A percentile compares a stretch with the other conserved stretches of the same genome.
Evolutionary conservation across 768 basidiomycete species (phyloP).

Genomic region (Dentipellis sp.): DNA sequence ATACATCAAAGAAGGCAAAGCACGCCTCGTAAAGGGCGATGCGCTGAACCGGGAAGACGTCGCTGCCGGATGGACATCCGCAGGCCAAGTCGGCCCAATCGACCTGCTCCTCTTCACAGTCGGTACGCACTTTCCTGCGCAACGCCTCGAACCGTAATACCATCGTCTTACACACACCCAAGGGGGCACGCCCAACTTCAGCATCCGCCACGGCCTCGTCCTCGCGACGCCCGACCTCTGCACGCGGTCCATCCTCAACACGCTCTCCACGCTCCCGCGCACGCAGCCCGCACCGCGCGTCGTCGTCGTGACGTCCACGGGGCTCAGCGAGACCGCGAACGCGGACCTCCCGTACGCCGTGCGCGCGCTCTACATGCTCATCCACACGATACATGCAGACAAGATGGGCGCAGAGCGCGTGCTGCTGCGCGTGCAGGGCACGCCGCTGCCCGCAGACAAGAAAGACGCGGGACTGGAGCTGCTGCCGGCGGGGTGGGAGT

Average conservation of each 20-base stretch:
- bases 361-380: slow-evolving; percentile 38
- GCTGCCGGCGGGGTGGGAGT: slow-evolving; percentile 36
- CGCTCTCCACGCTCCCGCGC: slow-evolving; percentile 42
- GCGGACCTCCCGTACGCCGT: slow-evolving; percentile 36
- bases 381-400: slow-evolving; percentile 43
- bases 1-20: slow-evolving; percentile 41
- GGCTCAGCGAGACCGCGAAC: slow-evolving; percentile 38
- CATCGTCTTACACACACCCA: slow-evolving; percentile 1
- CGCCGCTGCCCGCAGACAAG: slow-evolving; percentile 28
- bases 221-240: slow-evolving; percentile 48
- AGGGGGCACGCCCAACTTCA: slow-evolving; percentile 43
- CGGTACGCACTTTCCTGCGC: slow-evolving; percentile 28
- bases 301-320: slow-evolving; percentile 44
- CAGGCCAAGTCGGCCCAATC: slow-evolving; percentile 26
- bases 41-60: slow-evolving; percentile 46
- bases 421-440: slow-evolving; percentile 37
- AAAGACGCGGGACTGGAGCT: slow-evolving; percentile 36
- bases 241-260: slow-evolving; percentile 46
- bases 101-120: slow-evolving; percentile 55
- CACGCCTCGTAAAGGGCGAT: slow-evolving; percentile 50
- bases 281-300: slow-evolving; percentile 28
- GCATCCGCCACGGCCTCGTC: slow-evolving; percentile 36
- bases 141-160: not conserved
- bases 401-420: slow-evolving; percentile 52
- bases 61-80: slow-evolving; percentile 39